phyloP scores from a whole-genome alignment of 2,329 filamentous ascomycete genomes.

The Cladosporium sp. region DNA sequence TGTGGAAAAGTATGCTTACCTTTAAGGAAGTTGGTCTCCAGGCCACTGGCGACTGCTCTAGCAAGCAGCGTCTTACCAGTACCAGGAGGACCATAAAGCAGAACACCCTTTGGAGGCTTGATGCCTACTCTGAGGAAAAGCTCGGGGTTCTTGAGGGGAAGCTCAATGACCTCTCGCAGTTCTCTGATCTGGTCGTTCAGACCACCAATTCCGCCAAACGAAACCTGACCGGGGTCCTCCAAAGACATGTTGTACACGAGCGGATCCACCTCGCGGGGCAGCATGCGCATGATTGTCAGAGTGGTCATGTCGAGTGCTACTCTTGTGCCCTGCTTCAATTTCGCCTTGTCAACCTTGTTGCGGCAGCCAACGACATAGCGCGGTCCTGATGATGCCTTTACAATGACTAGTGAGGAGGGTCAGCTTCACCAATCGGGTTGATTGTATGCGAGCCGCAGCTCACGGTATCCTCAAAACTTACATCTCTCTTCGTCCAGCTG shows the following conservation, averaged over 20 bases:
- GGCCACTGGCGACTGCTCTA: conserved; percentile 87
- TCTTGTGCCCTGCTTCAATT: conserved; percentile 96
- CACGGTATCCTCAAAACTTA: conserved; percentile 46
- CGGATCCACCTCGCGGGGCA: conserved; percentile 95
- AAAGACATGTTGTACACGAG: conserved; percentile 99
- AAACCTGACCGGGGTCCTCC: conserved; percentile 95
- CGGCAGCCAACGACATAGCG: conserved; percentile 97
- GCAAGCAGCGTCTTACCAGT: conserved; percentile 95
- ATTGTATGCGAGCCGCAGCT: neutral
- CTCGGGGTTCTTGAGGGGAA: conserved; percentile 97
- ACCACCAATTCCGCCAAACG: conserved; percentile 95
- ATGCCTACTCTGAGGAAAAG: conserved; percentile 95
- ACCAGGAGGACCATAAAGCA: conserved; percentile 92
- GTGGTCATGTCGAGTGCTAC: conserved; percentile 99
- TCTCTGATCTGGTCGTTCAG: conserved; percentile 98
- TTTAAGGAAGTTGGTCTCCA: conserved; percentile 98
- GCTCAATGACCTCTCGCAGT: conserved; percentile 92
- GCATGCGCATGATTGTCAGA: conserved; percentile 99
- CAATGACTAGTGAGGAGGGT: conserved; percentile 64
- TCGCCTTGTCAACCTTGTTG: conserved; percentile 94
- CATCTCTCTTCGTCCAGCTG: conserved; percentile 98
- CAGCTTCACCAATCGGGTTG: conserved; percentile 10
- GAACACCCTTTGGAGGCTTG: conserved; percentile 95
- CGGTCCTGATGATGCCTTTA: conserved; percentile 95
- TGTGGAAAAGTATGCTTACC: conserved; percentile 49